Evolutionary conservation across 805 yeast species (phyloP).

Genomic region (Kregervanrija fluxuum): DNA sequence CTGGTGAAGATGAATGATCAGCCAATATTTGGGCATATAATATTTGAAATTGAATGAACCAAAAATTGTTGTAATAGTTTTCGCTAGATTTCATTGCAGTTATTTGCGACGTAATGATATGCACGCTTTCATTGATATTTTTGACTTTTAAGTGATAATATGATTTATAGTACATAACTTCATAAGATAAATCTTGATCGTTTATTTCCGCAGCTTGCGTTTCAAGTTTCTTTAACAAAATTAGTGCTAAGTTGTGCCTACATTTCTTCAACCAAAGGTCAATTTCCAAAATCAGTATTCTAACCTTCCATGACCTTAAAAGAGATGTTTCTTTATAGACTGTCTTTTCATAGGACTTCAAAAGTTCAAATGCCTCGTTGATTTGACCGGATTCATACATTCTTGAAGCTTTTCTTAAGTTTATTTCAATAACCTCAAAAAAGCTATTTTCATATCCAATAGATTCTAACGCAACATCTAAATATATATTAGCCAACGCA

Average conservation of each 20-base stretch:
- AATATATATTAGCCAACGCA: slow-evolving; percentile 39
- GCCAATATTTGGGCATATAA: slow-evolving; percentile 40
- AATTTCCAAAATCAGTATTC: slow-evolving; percentile 33
- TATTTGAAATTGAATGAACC: slow-evolving; percentile 40
- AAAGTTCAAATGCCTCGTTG: slow-evolving; percentile 30
- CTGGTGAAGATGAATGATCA: slow-evolving; percentile 32
- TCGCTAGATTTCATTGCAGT: slow-evolving; percentile 16
- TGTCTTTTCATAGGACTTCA: slow-evolving; percentile 26
- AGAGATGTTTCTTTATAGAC: slow-evolving; percentile 31
- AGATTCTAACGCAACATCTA: slow-evolving; percentile 37
- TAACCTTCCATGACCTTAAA: slow-evolving; percentile 33
- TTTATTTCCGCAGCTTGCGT: slow-evolving; percentile 27
- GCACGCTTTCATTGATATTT: slow-evolving; percentile 17
- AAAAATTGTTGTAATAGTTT: slow-evolving; percentile 30
- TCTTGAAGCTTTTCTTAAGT: slow-evolving; percentile 33
- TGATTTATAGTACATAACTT: slow-evolving; percentile 22
- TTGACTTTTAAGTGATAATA: slow-evolving; percentile 15
- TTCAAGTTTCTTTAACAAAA: slow-evolving; percentile 26
- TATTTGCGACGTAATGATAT: slow-evolving; percentile 16
- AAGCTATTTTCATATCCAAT: slow-evolving; percentile 28
- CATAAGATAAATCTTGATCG: slow-evolving; percentile 24
- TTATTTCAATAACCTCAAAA: slow-evolving; percentile 33
- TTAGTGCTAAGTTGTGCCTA: slow-evolving; percentile 28
- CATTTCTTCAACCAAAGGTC: slow-evolving; percentile 33
- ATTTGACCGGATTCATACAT: slow-evolving; percentile 33